Base-by-base conservation (phyloP, 208 protist genomes). In the Plasmodiophora brassicae region DNA sequence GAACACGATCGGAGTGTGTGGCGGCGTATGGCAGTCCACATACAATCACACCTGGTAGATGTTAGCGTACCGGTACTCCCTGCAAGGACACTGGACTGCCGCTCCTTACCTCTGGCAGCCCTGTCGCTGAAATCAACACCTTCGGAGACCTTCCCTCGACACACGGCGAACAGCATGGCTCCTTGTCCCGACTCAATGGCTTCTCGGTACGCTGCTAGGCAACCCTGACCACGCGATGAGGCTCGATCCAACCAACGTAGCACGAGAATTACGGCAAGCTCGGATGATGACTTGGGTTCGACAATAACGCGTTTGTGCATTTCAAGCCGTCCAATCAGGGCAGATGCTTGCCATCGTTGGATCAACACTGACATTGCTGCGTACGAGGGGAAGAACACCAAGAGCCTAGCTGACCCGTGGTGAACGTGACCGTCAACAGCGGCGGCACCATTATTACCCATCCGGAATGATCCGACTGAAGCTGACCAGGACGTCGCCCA, bases 101-200 rank as follows among this genome's bases (percentile, higher is more conserved):
- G n/a, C n/a, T n/a, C n/a, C n/a, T n/a, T n/a, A n/a, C n/a, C 84
- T 44, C 88, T 45, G 39, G 53, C 25, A 28, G 43, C 78, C 44
- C 89, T 46, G 44, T 92, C 90, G 0, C 44, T 45, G 71, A 92
- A 92, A 43, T 92, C 88, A 0, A 92, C 86, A 0, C 90, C 90
- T 87, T 92, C 90, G 41, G 65, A 88, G 28, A 92, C 72, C 86
- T 91, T 91, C 28, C 89, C 89, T 85, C 89, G 38, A 86, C 85
- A 86, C 25, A 90, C 88, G 35, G 88, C 88, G 44, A 90, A 87
- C 8, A 90, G 45, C 46, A 85, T 46, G 5, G 71, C 44, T 38
- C 88, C 88, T 20, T 8, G n/a, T 8, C 65, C 65, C 20, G 5
- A 32, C 20, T 78, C 65, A 32, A 78, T 78, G 10, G 65, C 65